Evolutionary conservation across 495 filamentous ascomycete species (phyloP).

Genomic region (Talaromyces thailandensis): DNA sequence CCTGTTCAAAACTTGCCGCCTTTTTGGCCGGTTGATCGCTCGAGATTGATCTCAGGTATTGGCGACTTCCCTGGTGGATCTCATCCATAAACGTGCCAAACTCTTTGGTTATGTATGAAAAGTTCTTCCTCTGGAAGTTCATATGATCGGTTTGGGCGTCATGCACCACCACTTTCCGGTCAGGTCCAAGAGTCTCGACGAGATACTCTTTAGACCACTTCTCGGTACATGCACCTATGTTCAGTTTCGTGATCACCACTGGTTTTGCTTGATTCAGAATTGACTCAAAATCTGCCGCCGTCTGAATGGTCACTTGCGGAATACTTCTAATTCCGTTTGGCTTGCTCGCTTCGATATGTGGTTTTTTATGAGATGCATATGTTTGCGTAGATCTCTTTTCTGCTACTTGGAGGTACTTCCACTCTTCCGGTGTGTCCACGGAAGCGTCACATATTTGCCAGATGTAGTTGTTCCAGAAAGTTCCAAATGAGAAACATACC

Average conservation of each 20-base stretch:
- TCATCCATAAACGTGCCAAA: conserved; percentile 62
- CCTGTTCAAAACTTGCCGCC: conserved; percentile 55
- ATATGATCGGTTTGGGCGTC: conserved; percentile 53
- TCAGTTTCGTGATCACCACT: conserved; percentile 52
- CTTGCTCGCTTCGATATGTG: neutral
- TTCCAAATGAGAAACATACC: conserved; percentile 84
- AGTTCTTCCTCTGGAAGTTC: conserved; percentile 80
- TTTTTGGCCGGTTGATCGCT: conserved; percentile 54
- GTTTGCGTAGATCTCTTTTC: neutral
- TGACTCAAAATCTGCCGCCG: conserved; percentile 45
- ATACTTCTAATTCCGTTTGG: conserved; percentile 19
- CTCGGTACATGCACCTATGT: conserved; percentile 57
- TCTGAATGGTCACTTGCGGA: conserved; percentile 39
- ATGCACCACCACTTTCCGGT: conserved; percentile 65
- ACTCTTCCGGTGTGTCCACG: conserved; percentile 1
- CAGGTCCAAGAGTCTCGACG: conserved; percentile 48
- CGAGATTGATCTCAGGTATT: conserved; percentile 74
- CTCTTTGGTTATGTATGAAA: conserved; percentile 57
- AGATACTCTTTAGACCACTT: conserved; percentile 68
- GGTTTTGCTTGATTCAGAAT: conserved; percentile 52
- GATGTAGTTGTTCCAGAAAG: conserved; percentile 58
- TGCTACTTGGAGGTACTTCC: conserved; percentile 17
- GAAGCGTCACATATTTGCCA: conserved; percentile 28
- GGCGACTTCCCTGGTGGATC: conserved; percentile 48
- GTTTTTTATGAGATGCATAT: neutral